phyloP scores from a whole-genome alignment of 2,329 filamentous ascomycete species.

The Fusarium udum region DNA sequence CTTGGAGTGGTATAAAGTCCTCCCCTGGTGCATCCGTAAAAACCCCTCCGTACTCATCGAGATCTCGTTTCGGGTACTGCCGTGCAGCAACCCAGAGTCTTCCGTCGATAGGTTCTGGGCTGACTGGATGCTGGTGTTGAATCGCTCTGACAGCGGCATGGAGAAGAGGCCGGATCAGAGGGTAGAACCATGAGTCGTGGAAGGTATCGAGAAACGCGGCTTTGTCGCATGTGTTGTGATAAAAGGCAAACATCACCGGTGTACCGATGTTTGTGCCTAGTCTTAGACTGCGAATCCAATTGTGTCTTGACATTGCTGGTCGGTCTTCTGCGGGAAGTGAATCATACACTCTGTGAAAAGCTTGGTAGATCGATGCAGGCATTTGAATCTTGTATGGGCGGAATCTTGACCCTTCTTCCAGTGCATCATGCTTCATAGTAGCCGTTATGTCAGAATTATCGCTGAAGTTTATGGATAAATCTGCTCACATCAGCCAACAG shows the following conservation, averaged over 20 bases:
- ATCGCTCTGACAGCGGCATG: not conserved
- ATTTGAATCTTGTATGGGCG: conserved; percentile 35
- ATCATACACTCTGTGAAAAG: conserved; percentile 15
- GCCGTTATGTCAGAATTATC: conserved; percentile 55
- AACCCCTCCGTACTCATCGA: conserved; percentile 26
- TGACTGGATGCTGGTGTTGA: conserved; percentile 9
- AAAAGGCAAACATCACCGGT: conserved; percentile 35
- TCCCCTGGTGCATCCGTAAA: conserved; percentile 1
- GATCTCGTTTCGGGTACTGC: not conserved
- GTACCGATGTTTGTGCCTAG: conserved; percentile 39
- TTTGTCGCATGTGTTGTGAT: conserved; percentile 42
- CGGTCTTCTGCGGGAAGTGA: not conserved
- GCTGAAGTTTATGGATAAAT: conserved; percentile 56
- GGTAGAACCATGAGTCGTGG: conserved; percentile 34
- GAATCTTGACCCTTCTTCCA: conserved; percentile 8
- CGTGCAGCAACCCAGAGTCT: conserved; percentile 22
- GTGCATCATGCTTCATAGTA: conserved; percentile 35
- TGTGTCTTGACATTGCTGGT: not conserved
- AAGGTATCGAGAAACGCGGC: conserved; percentile 31
- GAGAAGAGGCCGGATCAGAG: conserved; percentile 20
- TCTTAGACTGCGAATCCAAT: conserved; percentile 26
- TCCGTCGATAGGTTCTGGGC: conserved; percentile 20
- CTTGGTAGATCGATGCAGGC: conserved; percentile 19
- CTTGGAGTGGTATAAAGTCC: not conserved
- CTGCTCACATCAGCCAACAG: not conserved